Evolutionary conservation across 306 rosid species (phyloP), one percentile per base, ranked within the genome.

Genomic region (Ceratonia siliqua): DNA sequence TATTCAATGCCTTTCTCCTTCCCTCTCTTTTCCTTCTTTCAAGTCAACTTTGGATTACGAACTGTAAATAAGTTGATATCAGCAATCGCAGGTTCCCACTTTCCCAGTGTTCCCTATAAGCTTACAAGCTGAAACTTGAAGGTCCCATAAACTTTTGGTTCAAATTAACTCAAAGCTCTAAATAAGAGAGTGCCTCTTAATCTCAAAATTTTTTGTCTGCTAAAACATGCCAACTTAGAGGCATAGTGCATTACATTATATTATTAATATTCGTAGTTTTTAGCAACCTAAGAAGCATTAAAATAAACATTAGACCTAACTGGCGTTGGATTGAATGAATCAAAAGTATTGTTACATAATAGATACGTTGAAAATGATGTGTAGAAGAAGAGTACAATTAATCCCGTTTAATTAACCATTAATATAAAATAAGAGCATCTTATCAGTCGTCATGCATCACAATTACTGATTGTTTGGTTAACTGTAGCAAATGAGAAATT

Each of bases 241-340:
- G 22, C 56, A 66, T 33, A 14, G 41, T 18, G n/a, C n/a, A n/a
- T n/a, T n/a, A n/a, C n/a, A n/a, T 30, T 30, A 22, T 58, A 58
- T 30, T 7, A 50, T 73, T 13, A 55, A 72, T 73, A 49, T 56
- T 42, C 12, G 21, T 14, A 62, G 41, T 67, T 67, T 18, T 2
- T 58, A 45, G 68, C 61, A 75, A 79, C 78, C 83, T 27, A 74
- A 77, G 43, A 83, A 63, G 74, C 76, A 65, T 72, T 82, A 73
- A 74, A 80, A 76, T 2, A 75, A 80, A 67, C 28, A 45, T 78
- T 86, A 87, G 89, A 78, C 85, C 84, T 74, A 84, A 84, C 85
- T 87, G 90, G 87, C 89, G 54, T 74, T 54, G 12, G 42, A 59
- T 77, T 73, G 77, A 78, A 76, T 75, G 61, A 46, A 79, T 71